Conservation (phyloP, 2,329 filamentous ascomycete genomes). For the Colletotrichum tabaci region DNA sequence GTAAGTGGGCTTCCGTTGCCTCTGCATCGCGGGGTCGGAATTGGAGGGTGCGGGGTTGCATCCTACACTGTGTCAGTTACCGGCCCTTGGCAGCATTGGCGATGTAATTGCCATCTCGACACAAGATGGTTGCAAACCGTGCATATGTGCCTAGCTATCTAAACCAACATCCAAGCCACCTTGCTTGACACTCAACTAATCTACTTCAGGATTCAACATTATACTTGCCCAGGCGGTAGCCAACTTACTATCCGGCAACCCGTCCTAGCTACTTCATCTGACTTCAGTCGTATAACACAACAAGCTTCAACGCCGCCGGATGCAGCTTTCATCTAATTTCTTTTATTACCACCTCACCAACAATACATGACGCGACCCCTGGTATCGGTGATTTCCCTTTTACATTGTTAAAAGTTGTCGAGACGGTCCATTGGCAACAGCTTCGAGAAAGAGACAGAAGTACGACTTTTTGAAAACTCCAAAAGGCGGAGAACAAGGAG, state of each 20-base stretch:
- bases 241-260: neutral
- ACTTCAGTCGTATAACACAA: neutral
- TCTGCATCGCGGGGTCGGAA: conserved; percentile 40
- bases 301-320: too few relatives aligned
- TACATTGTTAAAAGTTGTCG: neutral
- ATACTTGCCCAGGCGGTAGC: neutral
- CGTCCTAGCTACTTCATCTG: neutral
- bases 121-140: neutral
- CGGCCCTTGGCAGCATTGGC: conserved; percentile 7
- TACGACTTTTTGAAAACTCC: neutral
- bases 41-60: conserved; percentile 36
- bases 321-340: neutral
- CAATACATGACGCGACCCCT: neutral
- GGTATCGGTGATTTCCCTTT: neutral
- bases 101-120: conserved; percentile 15
- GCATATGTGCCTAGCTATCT: too few relatives aligned
- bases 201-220: neutral
- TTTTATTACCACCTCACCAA: neutral
- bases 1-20: conserved; percentile 26
- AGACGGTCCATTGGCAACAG: neutral
- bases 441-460: neutral
- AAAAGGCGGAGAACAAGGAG: neutral
- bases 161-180: neutral
- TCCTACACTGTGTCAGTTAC: conserved; percentile 34
- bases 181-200: too few relatives aligned